Conservation (phyloP, 2,329 filamentous ascomycete genomes). For the Didymella glomerata region DNA sequence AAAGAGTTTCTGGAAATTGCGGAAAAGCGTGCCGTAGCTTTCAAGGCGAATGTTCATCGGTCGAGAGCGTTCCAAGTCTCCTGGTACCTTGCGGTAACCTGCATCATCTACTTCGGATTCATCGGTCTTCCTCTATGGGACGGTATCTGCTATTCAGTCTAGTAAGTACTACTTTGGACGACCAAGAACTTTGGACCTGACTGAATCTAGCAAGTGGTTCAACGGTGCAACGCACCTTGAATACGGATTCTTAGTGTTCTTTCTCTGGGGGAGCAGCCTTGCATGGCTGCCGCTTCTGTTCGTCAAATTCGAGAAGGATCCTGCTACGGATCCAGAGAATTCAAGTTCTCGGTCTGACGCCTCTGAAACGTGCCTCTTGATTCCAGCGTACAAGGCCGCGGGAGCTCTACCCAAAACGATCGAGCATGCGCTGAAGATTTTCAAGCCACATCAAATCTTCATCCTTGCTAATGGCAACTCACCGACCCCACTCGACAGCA, state of each 20-base stretch:
- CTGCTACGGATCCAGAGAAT: no score
- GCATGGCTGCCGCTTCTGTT: neutral
- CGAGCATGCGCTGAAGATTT: neutral
- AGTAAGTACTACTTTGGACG: neutral
- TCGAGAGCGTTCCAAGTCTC: neutral
- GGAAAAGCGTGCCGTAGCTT: neutral
- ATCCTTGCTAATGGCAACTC: neutral
- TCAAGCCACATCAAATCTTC: neutral
- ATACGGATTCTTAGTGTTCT: neutral
- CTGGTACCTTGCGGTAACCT: neutral
- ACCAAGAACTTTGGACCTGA: neutral
- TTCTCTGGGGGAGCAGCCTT: neutral
- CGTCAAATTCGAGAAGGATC: neutral
- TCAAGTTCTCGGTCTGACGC: neutral
- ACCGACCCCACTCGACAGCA: neutral
- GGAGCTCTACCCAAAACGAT: neutral
- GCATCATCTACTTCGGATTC: neutral
- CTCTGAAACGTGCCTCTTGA: neutral
- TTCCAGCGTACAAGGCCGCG: neutral
- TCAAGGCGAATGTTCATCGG: neutral
- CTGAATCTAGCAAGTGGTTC: neutral
- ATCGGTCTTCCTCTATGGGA: neutral
- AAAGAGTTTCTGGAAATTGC: neutral
- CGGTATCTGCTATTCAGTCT: neutral
- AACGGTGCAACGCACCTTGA: neutral